phyloP scores from a whole-genome alignment of 139 green algal genomes.

The Chlamydomonas asymmetrica region DNA sequence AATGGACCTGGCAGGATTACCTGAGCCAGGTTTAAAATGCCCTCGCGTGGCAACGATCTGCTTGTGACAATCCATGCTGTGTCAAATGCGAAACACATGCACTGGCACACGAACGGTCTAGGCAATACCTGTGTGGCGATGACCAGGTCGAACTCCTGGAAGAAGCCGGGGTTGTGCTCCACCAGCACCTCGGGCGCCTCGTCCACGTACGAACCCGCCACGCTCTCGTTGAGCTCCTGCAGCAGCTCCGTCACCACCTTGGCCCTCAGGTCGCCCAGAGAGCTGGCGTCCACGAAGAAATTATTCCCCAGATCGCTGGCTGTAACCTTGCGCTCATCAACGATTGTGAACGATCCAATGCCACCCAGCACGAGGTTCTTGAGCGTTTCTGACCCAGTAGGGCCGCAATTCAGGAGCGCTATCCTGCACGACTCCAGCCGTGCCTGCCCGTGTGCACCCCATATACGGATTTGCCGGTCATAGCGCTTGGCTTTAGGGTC shows the following conservation, averaged over 20 bases:
- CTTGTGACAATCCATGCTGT: too few species aligned
- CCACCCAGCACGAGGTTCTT: slow-evolving; percentile 98
- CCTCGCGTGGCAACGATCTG: too few species aligned
- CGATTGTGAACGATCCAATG: slow-evolving; percentile 92
- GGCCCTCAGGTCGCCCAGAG: slow-evolving; percentile 70
- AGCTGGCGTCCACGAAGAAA: slow-evolving; percentile 74
- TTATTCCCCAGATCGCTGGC: slow-evolving; percentile 92
- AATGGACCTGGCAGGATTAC: too few species aligned
- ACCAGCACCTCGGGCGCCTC: slow-evolving; percentile 78
- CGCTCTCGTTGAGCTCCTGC: slow-evolving; percentile 90
- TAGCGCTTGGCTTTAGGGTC: slow-evolving; percentile 68
- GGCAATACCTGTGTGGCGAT: slow-evolving; percentile 94
- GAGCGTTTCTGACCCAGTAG: slow-evolving; percentile 86
- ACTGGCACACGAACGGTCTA: too few species aligned
- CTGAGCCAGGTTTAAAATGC: too few species aligned
- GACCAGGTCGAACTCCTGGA: slow-evolving; percentile 85
- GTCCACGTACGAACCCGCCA: slow-evolving; percentile 82
- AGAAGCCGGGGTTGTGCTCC: slow-evolving; percentile 77
- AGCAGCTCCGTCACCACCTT: slow-evolving; percentile 76
- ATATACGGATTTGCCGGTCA: slow-evolving; percentile 88
- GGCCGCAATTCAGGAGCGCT: slow-evolving; percentile 65
- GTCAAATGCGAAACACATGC: too few species aligned
- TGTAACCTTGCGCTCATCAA: slow-evolving; percentile 80
- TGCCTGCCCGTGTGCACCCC: slow-evolving; percentile 83
- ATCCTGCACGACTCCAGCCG: slow-evolving; percentile 59